phyloP scores from a whole-genome alignment of 768 basidiomycete species.

The Collybia sp. region DNA sequence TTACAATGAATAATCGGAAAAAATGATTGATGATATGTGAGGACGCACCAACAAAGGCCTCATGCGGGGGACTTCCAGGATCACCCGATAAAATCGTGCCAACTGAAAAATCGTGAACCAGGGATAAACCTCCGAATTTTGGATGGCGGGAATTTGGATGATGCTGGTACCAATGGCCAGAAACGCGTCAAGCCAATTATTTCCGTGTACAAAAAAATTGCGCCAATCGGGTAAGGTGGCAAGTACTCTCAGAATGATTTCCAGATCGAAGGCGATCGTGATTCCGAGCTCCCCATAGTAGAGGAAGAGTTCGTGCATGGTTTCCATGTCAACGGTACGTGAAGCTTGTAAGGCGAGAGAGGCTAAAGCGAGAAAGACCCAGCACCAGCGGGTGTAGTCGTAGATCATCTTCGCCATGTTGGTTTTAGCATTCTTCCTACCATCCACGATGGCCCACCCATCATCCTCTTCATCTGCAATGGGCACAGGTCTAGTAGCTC shows the following conservation, averaged over 20 bases:
- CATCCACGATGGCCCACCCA: constrained; percentile 48
- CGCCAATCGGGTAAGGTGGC: constrained; percentile 82
- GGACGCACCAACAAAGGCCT: constrained; percentile 71
- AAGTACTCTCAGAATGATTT: constrained; percentile 73
- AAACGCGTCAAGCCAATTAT: constrained; percentile 72
- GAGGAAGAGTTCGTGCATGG: constrained; percentile 41
- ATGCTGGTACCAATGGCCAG: constrained; percentile 72
- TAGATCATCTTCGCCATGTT: constrained; percentile 55
- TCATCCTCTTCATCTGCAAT: constrained; percentile 59
- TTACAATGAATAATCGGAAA: constrained; percentile 2
- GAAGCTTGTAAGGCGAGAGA: constrained; percentile 74
- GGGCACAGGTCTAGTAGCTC: constrained; percentile 20
- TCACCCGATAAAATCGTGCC: constrained; percentile 85
- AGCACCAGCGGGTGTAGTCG: constrained; percentile 59
- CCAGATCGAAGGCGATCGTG: constrained; percentile 83
- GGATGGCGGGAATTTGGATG: constrained; percentile 82
- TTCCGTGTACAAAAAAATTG: constrained; percentile 56
- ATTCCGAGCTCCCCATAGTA: constrained; percentile 70
- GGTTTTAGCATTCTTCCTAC: constrained; percentile 31
- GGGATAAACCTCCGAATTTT: constrained; percentile 58
- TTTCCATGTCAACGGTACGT: constrained; percentile 44
- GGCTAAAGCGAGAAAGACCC: constrained; percentile 70
- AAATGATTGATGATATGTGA: constrained; percentile 2
- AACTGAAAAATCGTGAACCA: constrained; percentile 93
- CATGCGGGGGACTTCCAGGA: constrained; percentile 88